Evolutionary conservation across 345 rosid genomes (phyloP).

Genomic region (Hibiscus trionum): DNA sequence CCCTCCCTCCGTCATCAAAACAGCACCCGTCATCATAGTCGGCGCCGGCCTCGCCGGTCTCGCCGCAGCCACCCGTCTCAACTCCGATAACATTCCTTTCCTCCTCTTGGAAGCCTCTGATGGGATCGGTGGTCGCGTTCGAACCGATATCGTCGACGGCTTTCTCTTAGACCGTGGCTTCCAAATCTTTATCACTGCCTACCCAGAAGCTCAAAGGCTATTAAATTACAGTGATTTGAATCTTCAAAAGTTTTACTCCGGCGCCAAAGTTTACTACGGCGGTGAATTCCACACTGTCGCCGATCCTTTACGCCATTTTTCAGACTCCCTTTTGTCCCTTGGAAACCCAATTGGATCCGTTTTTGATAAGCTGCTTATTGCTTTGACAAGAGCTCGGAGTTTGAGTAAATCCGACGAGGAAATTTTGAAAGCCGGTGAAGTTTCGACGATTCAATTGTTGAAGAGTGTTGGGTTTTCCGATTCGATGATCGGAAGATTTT

Average conservation of each 20-base stretch:
- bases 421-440: constrained; percentile 40
- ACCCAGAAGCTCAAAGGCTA: constrained; percentile 79
- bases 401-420: constrained; percentile 51
- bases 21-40: constrained; percentile 48
- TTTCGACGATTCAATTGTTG: constrained; percentile 43
- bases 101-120: constrained; percentile 62
- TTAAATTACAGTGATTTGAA: constrained; percentile 52
- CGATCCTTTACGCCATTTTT: constrained; percentile 75
- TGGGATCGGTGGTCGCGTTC: constrained; percentile 45
- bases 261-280: constrained; percentile 42
- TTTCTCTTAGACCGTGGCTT: constrained; percentile 87
- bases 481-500: constrained; percentile 43
- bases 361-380: constrained; percentile 68
- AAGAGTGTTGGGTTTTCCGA: constrained; percentile 62
- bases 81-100: constrained; percentile 22
- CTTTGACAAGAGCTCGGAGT: constrained; percentile 48
- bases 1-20: constrained; percentile 1
- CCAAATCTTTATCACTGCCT: constrained; percentile 93
- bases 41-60: constrained; percentile 91
- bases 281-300: constrained; percentile 76
- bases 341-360: constrained; percentile 76
- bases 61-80: constrained; percentile 73
- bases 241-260: constrained; percentile 68
- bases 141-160: constrained; percentile 74
- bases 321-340: constrained; percentile 55